Conservation (phyloP, 441 rosid species). For the Gossypium aridum region DNA sequence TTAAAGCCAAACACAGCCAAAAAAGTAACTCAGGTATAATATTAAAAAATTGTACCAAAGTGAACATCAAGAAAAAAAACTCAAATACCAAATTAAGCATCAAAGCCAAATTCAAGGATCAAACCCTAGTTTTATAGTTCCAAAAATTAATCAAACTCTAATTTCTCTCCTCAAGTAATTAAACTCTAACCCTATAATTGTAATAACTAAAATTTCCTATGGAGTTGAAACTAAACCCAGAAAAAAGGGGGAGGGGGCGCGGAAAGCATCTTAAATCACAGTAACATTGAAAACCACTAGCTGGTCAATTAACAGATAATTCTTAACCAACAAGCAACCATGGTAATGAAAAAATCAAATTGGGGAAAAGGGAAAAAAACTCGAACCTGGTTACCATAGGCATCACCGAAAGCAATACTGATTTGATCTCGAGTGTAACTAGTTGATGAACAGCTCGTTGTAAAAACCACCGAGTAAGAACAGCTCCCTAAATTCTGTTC, state of each 20-base stretch:
- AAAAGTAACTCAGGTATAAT: too few species aligned
- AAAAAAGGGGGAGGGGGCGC: not conserved
- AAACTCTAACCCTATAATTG: not conserved
- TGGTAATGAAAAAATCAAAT: not conserved
- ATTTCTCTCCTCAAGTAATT: not conserved
- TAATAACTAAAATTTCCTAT: not conserved
- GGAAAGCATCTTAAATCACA: not conserved
- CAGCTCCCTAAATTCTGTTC: conserved; percentile 46
- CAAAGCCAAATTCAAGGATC: too few species aligned
- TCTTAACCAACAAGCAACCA: not conserved
- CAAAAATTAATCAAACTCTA: not conserved
- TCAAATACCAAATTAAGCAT: too few species aligned
- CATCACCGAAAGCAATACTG: conserved; percentile 61
- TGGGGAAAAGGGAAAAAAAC: not conserved
- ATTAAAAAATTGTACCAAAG: too few species aligned
- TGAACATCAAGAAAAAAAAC: too few species aligned
- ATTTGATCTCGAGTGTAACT: conserved; percentile 54
- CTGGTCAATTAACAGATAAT: not conserved
- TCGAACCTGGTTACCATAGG: conserved; percentile 53
- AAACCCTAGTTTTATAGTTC: not conserved
- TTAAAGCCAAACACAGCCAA: too few species aligned
- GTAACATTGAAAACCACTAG: not conserved
- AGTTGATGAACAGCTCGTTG: conserved; percentile 58
- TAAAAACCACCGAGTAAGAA: conserved; percentile 39
- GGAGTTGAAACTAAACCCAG: not conserved